Evolutionary conservation across 768 basidiomycete genomes (phyloP), one percentile per base, ranked within the genome.

Genomic region (Auriculariales sp.): DNA sequence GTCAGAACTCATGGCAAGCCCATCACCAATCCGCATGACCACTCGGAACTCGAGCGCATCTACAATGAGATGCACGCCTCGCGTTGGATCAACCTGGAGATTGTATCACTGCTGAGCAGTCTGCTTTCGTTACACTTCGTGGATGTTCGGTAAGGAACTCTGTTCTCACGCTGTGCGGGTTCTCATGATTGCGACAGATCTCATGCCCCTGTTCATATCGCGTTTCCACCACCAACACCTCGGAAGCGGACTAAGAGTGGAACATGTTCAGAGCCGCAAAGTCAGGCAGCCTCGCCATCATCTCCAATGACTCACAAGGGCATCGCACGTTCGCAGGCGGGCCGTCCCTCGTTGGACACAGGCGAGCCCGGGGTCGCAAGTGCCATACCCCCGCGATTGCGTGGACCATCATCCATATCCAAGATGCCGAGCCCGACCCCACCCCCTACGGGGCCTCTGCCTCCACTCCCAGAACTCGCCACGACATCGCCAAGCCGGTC

Each of bases 51-150:
- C 22, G 77, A 80, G 55, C 64, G 63, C 39, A 78, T 84, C 10
- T 86, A 83, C 65, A 70, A 65, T 17, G 77, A 79, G 54, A 79
- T 81, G 75, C 78, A 84, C 25, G 73, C 73, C 4, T 67, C 75
- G 12, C 66, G 81, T 30, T 85, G 82, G 56, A 78, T 87, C 56
- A 85, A 85, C 58, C 62, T 74, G 2, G 64, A 74, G 22, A 83
- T 83, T 2, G 59, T 84, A 14, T 77, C 79, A 1, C 55, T 85
- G 34, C 62, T 87, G 46, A 65, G 70, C 12, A 79, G 78, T 53
- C 66, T 69, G 6, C 61, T 86, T 15, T 71, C 73, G 12, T 57
- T 76, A 49, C 73, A 82, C 63, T 81, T 87, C 57, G 71, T 69
- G 63, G 78, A 83, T 79, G 52, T 53, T 67, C 59, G 15, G 31